phyloP scores from a whole-genome alignment of 306 rosid species.

The Echinosophora koreensis region DNA sequence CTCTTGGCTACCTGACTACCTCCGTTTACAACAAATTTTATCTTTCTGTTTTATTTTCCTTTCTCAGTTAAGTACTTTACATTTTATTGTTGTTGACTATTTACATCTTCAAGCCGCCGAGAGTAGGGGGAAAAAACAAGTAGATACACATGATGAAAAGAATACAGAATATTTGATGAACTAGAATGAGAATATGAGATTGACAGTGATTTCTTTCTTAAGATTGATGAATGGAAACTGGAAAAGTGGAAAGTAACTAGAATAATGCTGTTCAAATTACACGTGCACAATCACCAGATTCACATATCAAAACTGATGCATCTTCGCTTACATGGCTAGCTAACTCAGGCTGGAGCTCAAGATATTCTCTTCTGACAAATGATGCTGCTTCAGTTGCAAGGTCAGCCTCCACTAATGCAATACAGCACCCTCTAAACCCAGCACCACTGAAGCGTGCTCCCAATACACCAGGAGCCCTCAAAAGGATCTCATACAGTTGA shows the following conservation, averaged over 20 bases:
- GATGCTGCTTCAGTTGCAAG: conserved; percentile 77
- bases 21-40: neutral
- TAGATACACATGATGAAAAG: neutral
- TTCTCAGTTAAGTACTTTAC: neutral
- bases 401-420: conserved; percentile 80
- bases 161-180: conserved; percentile 17
- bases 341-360: conserved; percentile 67
- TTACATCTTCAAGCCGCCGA: neutral
- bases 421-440: conserved; percentile 94
- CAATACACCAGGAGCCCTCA: conserved; percentile 82
- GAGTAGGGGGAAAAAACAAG: neutral
- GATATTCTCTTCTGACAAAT: conserved; percentile 74
- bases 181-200: neutral
- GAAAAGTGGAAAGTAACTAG: neutral
- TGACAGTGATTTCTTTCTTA: neutral
- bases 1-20: neutral
- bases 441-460: conserved; percentile 99
- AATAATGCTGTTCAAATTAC: conserved; percentile 53
- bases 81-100: neutral
- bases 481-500: conserved; percentile 79
- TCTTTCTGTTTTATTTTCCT: neutral
- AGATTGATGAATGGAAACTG: neutral
- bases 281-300: conserved; percentile 73
- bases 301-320: conserved; percentile 72
- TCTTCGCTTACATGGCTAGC: conserved; percentile 54